Evolutionary conservation across 75 land plant species (phyloP).

Genomic region (Picea sitchensis): DNA sequence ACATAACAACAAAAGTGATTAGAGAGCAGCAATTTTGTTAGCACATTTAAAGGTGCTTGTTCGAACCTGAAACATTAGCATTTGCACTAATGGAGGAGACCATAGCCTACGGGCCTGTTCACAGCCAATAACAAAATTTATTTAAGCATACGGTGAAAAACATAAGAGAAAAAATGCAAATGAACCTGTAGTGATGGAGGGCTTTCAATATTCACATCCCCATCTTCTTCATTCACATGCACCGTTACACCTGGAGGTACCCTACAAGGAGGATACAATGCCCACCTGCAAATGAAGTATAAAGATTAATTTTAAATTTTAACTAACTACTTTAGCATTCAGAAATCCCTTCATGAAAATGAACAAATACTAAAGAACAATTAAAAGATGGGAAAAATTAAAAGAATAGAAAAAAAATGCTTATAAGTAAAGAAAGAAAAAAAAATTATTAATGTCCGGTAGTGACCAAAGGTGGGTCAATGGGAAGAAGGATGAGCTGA

Average conservation of each 20-base stretch:
- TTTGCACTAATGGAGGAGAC: background rate
- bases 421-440: no score
- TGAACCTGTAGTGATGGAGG: conserved; percentile 93
- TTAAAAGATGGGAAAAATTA: no score
- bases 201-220: conserved; percentile 85
- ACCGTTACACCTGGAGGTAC: conserved; percentile 92
- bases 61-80: conserved; percentile 5
- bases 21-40: background rate
- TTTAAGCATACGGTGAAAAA: conserved; percentile 2
- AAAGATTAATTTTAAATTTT: background rate
- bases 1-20: conserved; percentile 12
- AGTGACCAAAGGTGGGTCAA: no score
- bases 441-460: no score
- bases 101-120: no score
- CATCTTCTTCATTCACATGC: conserved; percentile 96
- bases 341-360: no score
- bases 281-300: conserved; percentile 68
- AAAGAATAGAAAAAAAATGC: no score
- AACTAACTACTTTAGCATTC: background rate
- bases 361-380: no score
- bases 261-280: conserved; percentile 96
- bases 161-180: background rate
- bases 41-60: background rate
- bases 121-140: background rate
- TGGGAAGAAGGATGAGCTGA: no score